Percentiles rank a stretch among this genome's conserved stretches.
These are phyloP conservation scores for Penicillium sp. DNA, from an alignment of 2,329 filamentous ascomycete species.

Conservation along the genomic window DNA sequence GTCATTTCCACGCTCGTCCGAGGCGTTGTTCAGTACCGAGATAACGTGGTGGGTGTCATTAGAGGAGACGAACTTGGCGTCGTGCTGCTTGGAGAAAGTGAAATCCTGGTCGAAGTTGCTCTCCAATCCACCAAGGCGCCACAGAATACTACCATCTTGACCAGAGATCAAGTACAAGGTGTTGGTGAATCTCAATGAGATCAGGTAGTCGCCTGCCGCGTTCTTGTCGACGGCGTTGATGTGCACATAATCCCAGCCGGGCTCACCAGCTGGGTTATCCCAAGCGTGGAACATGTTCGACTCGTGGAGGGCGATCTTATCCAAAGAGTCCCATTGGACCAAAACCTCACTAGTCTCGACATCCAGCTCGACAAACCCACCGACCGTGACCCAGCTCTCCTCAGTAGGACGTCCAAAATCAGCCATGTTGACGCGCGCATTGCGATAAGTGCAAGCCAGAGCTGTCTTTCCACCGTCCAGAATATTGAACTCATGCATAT, in stretches of 20 bases:
- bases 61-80: constrained; percentile 34
- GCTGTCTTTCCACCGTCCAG: constrained; percentile 38
- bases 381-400: constrained; percentile 32
- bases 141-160: constrained; percentile 38
- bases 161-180: constrained; percentile 43
- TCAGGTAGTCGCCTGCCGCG: constrained; percentile 40
- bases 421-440: constrained; percentile 24
- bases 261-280: constrained; percentile 12
- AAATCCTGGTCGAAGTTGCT: constrained; percentile 37
- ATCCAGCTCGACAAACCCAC: constrained; percentile 43
- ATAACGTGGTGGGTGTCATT: constrained; percentile 33
- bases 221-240: constrained; percentile 46
- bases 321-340: constrained; percentile 39
- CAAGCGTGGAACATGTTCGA: constrained; percentile 28
- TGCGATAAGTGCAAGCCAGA: constrained; percentile 31
- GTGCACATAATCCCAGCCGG: constrained; percentile 40
- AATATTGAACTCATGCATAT: constrained; percentile 47
- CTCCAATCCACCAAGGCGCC: constrained; percentile 40
- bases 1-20: constrained; percentile 31
- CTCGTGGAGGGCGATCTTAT: constrained; percentile 35
- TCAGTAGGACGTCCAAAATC: constrained; percentile 36
- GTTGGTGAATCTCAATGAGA: constrained; percentile 42
- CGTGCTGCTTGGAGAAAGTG: constrained; percentile 40
- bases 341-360: constrained; percentile 36
- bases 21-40: constrained; percentile 37